phyloP scores from a whole-genome alignment of 306 rosid species.

The Corylus heterophylla region DNA sequence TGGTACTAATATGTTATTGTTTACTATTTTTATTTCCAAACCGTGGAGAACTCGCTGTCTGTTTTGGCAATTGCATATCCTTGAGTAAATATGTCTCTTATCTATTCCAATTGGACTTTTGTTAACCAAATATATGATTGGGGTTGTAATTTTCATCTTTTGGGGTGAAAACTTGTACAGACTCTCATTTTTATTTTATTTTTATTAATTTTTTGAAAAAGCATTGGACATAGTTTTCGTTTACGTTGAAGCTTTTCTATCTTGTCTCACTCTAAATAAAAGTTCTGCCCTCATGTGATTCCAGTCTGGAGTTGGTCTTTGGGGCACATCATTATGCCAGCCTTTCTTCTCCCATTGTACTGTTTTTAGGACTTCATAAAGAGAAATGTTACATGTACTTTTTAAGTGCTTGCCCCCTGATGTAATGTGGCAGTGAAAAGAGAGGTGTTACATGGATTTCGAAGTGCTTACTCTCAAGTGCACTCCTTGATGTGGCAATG shows the following conservation, averaged over 20 bases:
- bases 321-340: background rate
- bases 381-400: too few species aligned
- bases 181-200: background rate
- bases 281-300: background rate
- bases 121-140: background rate
- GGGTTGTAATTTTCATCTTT: background rate
- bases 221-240: background rate
- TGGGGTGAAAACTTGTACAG: background rate
- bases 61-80: background rate
- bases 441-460: too few species aligned
- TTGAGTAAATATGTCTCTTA: background rate
- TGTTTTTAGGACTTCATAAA: background rate
- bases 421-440: too few species aligned
- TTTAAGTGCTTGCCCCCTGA: too few species aligned
- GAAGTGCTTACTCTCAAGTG: too few species aligned
- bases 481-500: too few species aligned
- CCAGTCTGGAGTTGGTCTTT: background rate
- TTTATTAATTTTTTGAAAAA: background rate
- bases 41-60: constrained; percentile 1
- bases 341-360: background rate
- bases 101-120: background rate
- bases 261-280: background rate
- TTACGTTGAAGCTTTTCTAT: background rate
- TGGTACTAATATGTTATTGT: background rate
- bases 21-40: background rate